phyloP scores from a whole-genome alignment of 352 stramenopile genomes.

The Phytophthora brassicae region DNA sequence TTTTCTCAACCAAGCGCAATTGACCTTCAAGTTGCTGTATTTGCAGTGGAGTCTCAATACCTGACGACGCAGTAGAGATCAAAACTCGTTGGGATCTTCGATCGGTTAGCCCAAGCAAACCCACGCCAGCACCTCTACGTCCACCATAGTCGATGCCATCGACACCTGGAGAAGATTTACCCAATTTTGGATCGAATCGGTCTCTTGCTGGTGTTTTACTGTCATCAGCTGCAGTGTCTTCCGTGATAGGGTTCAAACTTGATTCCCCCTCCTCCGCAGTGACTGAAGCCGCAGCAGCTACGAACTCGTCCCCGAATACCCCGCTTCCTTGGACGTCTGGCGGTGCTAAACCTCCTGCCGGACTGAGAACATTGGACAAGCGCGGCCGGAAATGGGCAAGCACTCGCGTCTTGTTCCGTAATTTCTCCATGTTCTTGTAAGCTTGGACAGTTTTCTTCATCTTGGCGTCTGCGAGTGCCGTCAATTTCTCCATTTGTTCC shows the following conservation, averaged over 20 bases:
- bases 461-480: conserved; percentile 53
- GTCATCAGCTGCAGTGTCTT: conserved; percentile 17
- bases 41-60: conserved; percentile 3
- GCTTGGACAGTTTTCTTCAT: conserved; percentile 62
- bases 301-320: conserved; percentile 5
- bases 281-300: conserved; percentile 12
- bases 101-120: conserved; percentile 7
- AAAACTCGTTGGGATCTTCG: conserved; percentile 17
- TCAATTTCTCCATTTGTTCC: conserved; percentile 70
- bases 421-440: conserved; percentile 48
- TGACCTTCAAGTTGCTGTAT: conserved; percentile 30
- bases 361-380: conserved; percentile 32
- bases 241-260: conserved; percentile 14
- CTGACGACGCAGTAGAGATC: not conserved
- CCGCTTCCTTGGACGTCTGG: conserved; percentile 7
- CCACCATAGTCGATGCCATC: not conserved
- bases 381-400: conserved; percentile 32
- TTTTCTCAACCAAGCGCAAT: conserved; percentile 30
- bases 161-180: too few relatives aligned
- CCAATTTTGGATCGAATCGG: too few relatives aligned
- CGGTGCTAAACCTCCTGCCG: conserved; percentile 8
- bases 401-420: conserved; percentile 38
- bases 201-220: not conserved
- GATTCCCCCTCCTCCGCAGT: not conserved
- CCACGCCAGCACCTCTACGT: not conserved